Evolutionary conservation across 2,329 filamentous ascomycete species (phyloP), one percentile per base, ranked within the genome.

Genomic region (Aureobasidium pullulans): DNA sequence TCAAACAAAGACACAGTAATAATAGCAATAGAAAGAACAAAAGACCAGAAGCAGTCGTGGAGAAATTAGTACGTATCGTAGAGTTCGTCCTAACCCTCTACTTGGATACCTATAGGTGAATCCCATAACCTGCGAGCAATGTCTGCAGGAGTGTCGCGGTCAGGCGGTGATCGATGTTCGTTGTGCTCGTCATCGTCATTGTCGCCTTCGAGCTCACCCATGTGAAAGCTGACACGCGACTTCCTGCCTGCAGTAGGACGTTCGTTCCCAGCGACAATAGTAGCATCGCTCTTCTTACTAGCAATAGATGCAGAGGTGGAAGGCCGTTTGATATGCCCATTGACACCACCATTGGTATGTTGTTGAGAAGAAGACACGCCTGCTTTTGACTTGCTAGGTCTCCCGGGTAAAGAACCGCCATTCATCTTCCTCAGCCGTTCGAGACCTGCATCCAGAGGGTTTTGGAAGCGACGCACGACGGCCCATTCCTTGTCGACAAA

Each of bases 391-490:
- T 60, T 73, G 52, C 79, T 76, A 32, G 78, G 43, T 49, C 28
- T 50, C 43, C 49, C 57, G 2, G 48, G 49, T n/a, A 61, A 47
- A n/a, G 50, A 52, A 4, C 60, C 57, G 13, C 52, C 57, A 34
- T 62, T 62, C 44, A 63, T 43, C 37, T 49, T 50, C 16, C 56
- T 71, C 10, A 86, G 69, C 29, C 84, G 77, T 29, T 72, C 70
- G 16, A 90, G 73, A 0, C 85, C 86, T 47, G 86, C 80, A 4
- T 81, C 83, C 16, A 90, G 78, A 0, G 87, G 86, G 65, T 89
- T 88, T 66, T 88, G 85, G 68, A 87, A 87, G 46, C 87, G 79
- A 57, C 86, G 81, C 36, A 90, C 85, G 8, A 89, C 86, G n/a
- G 85, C 78, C 69, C 89, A 90, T 68, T 90, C 87, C 72, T 87